Evolutionary conservation across 495 filamentous ascomycete genomes (phyloP).

Genomic region (Penicillium samsonianum): DNA sequence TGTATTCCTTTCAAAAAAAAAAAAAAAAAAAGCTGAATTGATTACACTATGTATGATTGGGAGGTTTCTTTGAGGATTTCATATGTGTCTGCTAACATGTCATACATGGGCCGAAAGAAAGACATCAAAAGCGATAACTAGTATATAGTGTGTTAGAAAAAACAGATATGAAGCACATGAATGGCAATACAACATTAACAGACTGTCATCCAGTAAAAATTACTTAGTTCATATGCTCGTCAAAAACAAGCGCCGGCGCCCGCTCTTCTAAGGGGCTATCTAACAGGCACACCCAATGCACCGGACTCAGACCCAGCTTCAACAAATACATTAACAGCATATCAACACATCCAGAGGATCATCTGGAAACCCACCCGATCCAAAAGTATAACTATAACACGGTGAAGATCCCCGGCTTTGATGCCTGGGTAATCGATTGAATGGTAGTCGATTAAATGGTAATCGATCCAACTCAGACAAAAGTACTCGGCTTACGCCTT

Average conservation of each 20-base stretch:
- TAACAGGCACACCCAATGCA: conserved; percentile 2
- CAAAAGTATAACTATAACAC: conserved; percentile 14
- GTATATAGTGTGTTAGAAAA: not conserved
- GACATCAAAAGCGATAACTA: not conserved
- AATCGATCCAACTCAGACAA: not conserved
- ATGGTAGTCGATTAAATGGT: not conserved
- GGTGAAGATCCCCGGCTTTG: not conserved
- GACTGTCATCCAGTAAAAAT: not conserved
- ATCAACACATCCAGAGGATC: conserved; percentile 13
- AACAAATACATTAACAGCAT: conserved; percentile 15
- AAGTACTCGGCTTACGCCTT: conserved; percentile 17
- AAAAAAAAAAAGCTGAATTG: no score
- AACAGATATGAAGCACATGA: not conserved
- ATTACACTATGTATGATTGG: no score
- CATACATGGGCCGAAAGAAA: not conserved
- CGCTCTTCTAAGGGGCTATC: conserved; percentile 15
- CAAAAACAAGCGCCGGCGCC: conserved; percentile 17
- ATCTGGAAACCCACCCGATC: conserved; percentile 2
- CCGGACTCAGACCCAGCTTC: conserved; percentile 5
- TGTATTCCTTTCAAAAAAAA: no score
- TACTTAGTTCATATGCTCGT: conserved; percentile 13
- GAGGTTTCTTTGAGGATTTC: not conserved
- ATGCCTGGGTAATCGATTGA: not conserved
- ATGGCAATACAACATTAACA: not conserved
- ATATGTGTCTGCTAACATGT: not conserved